phyloP scores from a whole-genome alignment of 1,284 basidiomycete species.

The Ceratobasidium sp. region DNA sequence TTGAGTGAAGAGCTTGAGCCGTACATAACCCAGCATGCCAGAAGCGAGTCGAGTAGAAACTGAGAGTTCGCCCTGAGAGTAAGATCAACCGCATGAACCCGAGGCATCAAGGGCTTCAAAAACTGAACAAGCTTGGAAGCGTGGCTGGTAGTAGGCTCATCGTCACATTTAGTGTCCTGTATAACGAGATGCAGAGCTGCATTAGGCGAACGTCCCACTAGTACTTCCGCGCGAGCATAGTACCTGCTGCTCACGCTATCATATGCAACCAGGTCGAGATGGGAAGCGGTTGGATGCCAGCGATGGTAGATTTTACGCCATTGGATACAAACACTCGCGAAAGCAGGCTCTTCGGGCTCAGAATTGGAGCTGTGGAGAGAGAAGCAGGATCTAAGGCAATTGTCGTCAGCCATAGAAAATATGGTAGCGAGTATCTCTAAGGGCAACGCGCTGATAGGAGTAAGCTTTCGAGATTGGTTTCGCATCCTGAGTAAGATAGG shows the following conservation, averaged over 20 bases:
- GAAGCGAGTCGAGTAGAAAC: not conserved
- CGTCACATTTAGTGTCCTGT: not conserved
- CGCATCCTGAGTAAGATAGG: not conserved
- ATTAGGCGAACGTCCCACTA: no score
- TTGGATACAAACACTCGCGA: not conserved
- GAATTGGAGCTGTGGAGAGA: not conserved
- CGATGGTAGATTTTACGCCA: not conserved
- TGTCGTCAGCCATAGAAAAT: not conserved
- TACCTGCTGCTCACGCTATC: not conserved
- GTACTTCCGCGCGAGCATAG: not conserved
- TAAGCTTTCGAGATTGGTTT: not conserved
- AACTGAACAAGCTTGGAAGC: not conserved
- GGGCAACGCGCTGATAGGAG: not conserved
- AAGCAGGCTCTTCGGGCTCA: not conserved
- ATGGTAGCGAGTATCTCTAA: not conserved
- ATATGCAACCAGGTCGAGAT: not conserved
- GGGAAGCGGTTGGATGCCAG: not conserved
- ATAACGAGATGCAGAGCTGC: not conserved
- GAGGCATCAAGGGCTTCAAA: not conserved
- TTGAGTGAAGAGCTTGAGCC: not conserved
- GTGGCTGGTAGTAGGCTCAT: not conserved
- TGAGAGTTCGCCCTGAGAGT: not conserved
- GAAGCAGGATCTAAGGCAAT: not conserved
- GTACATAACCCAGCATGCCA: not conserved
- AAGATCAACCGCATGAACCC: not conserved